phyloP scores from a whole-genome alignment of 2,329 filamentous ascomycete species.

The Fusarium cyanostomum region DNA sequence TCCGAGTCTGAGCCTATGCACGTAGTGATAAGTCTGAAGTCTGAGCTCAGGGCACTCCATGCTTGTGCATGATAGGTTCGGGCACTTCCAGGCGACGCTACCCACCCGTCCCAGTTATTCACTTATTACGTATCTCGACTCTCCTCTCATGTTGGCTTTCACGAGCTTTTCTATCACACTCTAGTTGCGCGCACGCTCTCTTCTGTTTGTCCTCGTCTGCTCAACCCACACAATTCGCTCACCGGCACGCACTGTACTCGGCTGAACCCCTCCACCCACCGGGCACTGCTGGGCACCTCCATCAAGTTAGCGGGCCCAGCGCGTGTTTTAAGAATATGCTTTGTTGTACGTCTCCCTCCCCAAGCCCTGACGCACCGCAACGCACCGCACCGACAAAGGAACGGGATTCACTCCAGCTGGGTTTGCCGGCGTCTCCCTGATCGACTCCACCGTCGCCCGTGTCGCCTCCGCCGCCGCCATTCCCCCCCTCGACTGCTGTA shows the following conservation, averaged over 20 bases:
- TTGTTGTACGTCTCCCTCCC: slow-evolving; percentile 1
- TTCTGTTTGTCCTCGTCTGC: no score
- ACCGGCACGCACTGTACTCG: slow-evolving; percentile 18
- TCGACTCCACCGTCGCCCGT: slow-evolving; percentile 24
- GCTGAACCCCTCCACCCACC: slow-evolving; percentile 15
- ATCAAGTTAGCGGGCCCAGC: slow-evolving; percentile 18
- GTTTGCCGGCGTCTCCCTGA: slow-evolving; percentile 23
- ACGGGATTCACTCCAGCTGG: slow-evolving; percentile 21
- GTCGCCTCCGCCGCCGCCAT: slow-evolving; percentile 25
- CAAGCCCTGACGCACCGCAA: slow-evolving; percentile 7
- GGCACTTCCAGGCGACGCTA: slow-evolving; percentile 18
- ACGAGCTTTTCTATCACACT: slow-evolving; percentile 25
- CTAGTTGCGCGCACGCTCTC: neutral
- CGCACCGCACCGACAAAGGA: slow-evolving; percentile 5
- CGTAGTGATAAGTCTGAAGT: slow-evolving; percentile 7
- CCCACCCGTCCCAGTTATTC: slow-evolving; percentile 16
- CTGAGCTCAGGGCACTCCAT: slow-evolving; percentile 19
- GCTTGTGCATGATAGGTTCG: slow-evolving; percentile 29
- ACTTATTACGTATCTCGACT: slow-evolving; percentile 18
- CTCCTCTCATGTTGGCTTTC: slow-evolving; percentile 15
- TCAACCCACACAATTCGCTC: neutral
- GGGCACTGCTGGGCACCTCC: slow-evolving; percentile 1
- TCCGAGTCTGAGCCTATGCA: slow-evolving; percentile 9
- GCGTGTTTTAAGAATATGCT: slow-evolving; percentile 9
- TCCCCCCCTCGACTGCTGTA: slow-evolving; percentile 33